These are phyloP conservation scores for Nannochloris sp. DNA, from an alignment of 139 green algal species.

Conservation along the genomic window DNA sequence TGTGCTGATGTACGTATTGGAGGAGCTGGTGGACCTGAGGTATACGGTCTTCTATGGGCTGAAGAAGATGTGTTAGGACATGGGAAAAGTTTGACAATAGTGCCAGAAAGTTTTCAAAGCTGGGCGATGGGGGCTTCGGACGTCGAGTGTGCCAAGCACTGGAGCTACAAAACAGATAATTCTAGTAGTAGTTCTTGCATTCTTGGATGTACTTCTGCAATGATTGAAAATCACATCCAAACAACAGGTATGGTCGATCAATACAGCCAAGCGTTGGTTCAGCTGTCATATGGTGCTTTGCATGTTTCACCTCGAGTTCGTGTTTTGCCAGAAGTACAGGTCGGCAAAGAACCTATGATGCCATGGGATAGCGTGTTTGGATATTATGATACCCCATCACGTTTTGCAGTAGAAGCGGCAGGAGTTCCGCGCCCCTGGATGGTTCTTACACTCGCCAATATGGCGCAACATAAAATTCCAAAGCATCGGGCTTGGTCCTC, in stretches of 20 bases:
- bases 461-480: not conserved
- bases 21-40: not conserved
- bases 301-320: not conserved
- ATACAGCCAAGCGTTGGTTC: constrained; percentile 36
- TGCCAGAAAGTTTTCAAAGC: not conserved
- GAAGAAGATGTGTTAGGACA: not conserved
- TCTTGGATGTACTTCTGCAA: constrained; percentile 37
- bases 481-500: not conserved
- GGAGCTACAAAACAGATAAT: not conserved
- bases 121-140: not conserved
- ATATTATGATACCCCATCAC: not conserved
- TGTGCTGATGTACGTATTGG: not conserved
- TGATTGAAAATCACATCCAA: constrained; percentile 16
- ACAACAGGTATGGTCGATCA: constrained; percentile 25
- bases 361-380: not conserved
- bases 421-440: not conserved
- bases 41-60: not conserved
- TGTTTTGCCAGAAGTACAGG: not conserved
- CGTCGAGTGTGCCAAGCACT: not conserved
- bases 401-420: not conserved
- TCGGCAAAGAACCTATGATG: not conserved
- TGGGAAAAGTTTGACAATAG: not conserved
- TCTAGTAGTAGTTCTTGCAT: not conserved
- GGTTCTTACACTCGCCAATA: constrained; percentile 4
- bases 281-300: constrained; percentile 41